Conservation (phyloP, 805 yeast genomes). For the Wickerhamiella azymoides region DNA sequence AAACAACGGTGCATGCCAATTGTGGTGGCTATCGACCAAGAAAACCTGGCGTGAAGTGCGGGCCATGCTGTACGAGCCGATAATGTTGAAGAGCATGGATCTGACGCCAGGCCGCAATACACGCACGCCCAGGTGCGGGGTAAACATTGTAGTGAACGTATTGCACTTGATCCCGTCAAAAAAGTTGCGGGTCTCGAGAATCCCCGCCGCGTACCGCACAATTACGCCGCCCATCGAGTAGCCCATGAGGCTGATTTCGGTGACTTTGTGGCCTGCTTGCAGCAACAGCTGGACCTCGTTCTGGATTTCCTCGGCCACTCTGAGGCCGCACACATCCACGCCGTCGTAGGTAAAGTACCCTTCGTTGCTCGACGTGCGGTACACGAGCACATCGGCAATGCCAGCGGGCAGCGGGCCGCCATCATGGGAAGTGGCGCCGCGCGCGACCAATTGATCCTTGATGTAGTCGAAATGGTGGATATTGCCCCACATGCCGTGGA, state of each 20-base stretch:
- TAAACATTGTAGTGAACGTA: constrained; percentile 45
- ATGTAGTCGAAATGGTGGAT: constrained; percentile 52
- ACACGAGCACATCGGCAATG: constrained; percentile 26
- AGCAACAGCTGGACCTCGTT: constrained; percentile 24
- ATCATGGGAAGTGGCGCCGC: constrained; percentile 20
- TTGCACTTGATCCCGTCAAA: constrained; percentile 45
- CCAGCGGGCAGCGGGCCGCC: constrained; percentile 4
- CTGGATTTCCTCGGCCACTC: constrained; percentile 57
- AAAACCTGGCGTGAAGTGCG: constrained; percentile 66
- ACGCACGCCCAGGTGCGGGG: constrained; percentile 57
- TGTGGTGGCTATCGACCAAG: constrained; percentile 24
- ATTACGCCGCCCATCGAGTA: constrained; percentile 85
- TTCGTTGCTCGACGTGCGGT: constrained; percentile 44
- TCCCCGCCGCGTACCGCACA: constrained; percentile 68
- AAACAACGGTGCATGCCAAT: constrained; percentile 37
- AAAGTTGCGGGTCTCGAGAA: constrained; percentile 38
- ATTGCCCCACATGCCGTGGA: constrained; percentile 55
- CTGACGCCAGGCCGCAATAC: constrained; percentile 40
- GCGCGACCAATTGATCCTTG: constrained; percentile 31
- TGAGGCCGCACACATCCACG: constrained; percentile 66
- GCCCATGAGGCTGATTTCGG: constrained; percentile 66
- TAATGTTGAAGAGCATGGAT: constrained; percentile 41
- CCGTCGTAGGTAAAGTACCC: constrained; percentile 80
- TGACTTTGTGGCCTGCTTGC: constrained; percentile 28
- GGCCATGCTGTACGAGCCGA: constrained; percentile 55